A percentile compares a stretch with the other conserved stretches of the same genome.
Conservation (phyloP, 2,329 filamentous ascomycete genomes). For the Talaromyces marneffei region DNA sequence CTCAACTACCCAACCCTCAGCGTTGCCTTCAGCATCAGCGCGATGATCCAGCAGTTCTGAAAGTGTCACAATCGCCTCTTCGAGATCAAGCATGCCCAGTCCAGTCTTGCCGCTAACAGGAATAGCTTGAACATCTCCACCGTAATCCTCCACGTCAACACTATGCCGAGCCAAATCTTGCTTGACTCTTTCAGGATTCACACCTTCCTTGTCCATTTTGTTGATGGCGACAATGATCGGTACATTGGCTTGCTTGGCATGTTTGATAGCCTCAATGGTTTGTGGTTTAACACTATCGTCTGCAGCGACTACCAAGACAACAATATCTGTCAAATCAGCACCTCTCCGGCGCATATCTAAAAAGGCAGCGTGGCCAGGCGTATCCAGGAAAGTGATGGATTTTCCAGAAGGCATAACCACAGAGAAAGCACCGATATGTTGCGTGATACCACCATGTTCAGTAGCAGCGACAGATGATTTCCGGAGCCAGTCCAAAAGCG, state of each 20-base stretch:
- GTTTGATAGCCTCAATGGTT: constrained; percentile 91
- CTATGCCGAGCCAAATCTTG: constrained; percentile 75
- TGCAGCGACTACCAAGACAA: constrained; percentile 89
- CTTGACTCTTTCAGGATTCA: constrained; percentile 77
- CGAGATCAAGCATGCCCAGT: constrained; percentile 80
- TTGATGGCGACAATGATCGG: constrained; percentile 97
- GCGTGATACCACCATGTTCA: constrained; percentile 95
- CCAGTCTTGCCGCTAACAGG: constrained; percentile 91
- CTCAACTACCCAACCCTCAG: constrained; percentile 92
- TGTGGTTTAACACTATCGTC: constrained; percentile 98
- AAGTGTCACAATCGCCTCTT: constrained; percentile 80
- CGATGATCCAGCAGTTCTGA: constrained; percentile 88
- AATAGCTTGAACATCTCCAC: constrained; percentile 89
- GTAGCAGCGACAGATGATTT: constrained; percentile 86
- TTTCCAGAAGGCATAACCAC: constrained; percentile 81
- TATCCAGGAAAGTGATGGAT: constrained; percentile 93
- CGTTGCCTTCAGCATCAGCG: constrained; percentile 67
- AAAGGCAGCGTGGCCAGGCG: constrained; percentile 92
- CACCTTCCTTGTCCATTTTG: constrained; percentile 86
- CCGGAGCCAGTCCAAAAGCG: constrained; percentile 84
- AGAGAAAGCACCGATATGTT: constrained; percentile 96
- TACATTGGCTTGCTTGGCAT: constrained; percentile 78
- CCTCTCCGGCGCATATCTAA: constrained; percentile 92
- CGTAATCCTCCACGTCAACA: constrained; percentile 89
- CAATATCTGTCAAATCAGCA: constrained; percentile 93